A percentile compares a stretch with the other conserved stretches of the same genome.
These are phyloP conservation scores for Solanum medicagineum DNA, from an alignment of 257 asterid genomes.

Conservation along the genomic window DNA sequence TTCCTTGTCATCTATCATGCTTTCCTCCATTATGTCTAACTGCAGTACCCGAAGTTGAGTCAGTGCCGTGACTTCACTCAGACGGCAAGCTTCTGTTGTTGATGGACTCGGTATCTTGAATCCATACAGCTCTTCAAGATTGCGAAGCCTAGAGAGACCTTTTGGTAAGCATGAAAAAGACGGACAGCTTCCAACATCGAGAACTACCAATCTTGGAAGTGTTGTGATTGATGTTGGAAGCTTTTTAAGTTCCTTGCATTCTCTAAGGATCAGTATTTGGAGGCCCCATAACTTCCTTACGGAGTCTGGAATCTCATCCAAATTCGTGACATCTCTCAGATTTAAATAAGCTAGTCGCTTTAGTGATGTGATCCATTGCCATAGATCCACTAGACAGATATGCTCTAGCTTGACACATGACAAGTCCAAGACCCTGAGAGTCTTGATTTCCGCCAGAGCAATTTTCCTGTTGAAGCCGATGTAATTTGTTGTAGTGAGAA, in stretches of 20 bases:
- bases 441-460: conserved; percentile 10
- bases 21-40: conserved; percentile 10
- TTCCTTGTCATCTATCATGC: conserved; percentile 2
- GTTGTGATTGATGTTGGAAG: conserved; percentile 3
- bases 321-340: conserved; percentile 1
- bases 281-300: conserved; percentile 12
- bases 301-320: conserved; percentile 2
- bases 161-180: not conserved
- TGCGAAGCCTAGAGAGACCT: conserved; percentile 1
- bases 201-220: conserved; percentile 9
- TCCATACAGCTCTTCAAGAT: conserved; percentile 16
- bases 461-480: conserved; percentile 2
- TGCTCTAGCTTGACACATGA: conserved; percentile 7
- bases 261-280: conserved; percentile 11
- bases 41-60: conserved; percentile 13
- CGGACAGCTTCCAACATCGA: conserved; percentile 18
- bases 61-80: conserved; percentile 2
- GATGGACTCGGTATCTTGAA: conserved; percentile 3
- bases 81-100: not conserved
- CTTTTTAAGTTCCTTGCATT: not conserved
- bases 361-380: conserved; percentile 21
- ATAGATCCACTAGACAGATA: not conserved
- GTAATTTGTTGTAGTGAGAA: not conserved
- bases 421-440: conserved; percentile 21
- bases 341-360: conserved; percentile 15